These are phyloP conservation scores for Turritis glabra DNA, from an alignment of 345 rosid species.

Conservation along the genomic window DNA sequence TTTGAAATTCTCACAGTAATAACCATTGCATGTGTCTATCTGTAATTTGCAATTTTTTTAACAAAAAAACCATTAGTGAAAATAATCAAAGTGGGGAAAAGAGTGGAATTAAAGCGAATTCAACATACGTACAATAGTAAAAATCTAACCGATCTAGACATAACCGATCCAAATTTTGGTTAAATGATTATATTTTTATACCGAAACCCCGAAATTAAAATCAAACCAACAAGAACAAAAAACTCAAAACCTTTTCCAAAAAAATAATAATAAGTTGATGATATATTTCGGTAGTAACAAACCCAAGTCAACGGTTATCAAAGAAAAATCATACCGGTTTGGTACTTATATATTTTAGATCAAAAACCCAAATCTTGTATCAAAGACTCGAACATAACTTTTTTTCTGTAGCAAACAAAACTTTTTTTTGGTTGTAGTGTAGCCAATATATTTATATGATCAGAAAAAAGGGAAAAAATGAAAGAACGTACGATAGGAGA, in stretches of 20 bases:
- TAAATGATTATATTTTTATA: too few relatives aligned
- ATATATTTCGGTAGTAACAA: neutral
- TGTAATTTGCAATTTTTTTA: constrained; percentile 27
- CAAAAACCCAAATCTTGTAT: too few relatives aligned
- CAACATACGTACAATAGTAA: too few relatives aligned
- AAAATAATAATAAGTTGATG: neutral
- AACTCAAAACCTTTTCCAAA: neutral
- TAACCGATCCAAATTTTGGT: too few relatives aligned
- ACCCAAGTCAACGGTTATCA: neutral
- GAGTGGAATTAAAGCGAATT: neutral
- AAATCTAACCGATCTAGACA: too few relatives aligned
- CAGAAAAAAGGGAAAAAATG: constrained; percentile 10
- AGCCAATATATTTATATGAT: neutral
- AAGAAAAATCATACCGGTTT: neutral
- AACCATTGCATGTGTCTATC: constrained; percentile 93
- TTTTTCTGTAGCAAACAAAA: neutral
- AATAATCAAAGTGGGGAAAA: neutral
- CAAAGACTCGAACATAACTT: too few relatives aligned
- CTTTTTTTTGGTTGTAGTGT: neutral
- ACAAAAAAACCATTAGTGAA: neutral
- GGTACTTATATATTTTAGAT: neutral
- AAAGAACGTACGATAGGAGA: constrained; percentile 65
- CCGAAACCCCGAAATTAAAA: too few relatives aligned
- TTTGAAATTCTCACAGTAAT: constrained; percentile 71
- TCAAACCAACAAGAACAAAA: neutral